phyloP scores from a whole-genome alignment of 352 stramenopile genomes.

The Pythium diclinum region DNA sequence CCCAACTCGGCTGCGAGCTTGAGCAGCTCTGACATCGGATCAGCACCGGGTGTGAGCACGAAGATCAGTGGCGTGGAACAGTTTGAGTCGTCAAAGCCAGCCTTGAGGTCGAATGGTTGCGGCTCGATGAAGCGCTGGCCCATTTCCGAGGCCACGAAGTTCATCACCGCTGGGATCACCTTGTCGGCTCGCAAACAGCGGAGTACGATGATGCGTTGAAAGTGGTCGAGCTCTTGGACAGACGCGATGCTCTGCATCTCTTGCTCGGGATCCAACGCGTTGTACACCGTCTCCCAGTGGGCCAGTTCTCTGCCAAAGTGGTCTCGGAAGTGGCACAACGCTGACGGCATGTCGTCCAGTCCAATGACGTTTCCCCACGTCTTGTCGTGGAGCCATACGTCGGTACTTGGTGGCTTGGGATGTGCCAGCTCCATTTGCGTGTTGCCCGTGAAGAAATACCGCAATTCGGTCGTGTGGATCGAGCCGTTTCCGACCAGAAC shows the following conservation, averaged over 20 bases:
- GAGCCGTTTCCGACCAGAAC: constrained; percentile 81
- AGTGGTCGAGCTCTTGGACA: constrained; percentile 63
- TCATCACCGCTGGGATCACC: constrained; percentile 88
- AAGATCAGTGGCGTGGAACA: constrained; percentile 95
- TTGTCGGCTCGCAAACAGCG: constrained; percentile 92
- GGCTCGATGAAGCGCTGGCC: constrained; percentile 92
- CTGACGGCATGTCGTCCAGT: constrained; percentile 50
- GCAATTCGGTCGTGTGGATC: constrained; percentile 79
- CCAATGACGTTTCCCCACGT: constrained; percentile 88
- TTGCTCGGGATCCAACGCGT: constrained; percentile 79
- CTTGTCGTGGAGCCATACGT: constrained; percentile 85
- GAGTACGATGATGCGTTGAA: constrained; percentile 90
- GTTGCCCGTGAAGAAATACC: constrained; percentile 92
- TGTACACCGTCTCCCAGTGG: constrained; percentile 79
- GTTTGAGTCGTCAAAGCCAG: constrained; percentile 91
- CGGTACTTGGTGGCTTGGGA: constrained; percentile 54
- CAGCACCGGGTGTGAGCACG: constrained; percentile 92
- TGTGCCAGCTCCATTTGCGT: constrained; percentile 88
- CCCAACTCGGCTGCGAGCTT: constrained; percentile 90
- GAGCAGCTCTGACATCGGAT: constrained; percentile 93
- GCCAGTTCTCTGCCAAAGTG: constrained; percentile 48
- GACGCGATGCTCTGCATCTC: constrained; percentile 52
- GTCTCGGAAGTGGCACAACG: constrained; percentile 50
- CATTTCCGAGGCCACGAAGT: constrained; percentile 89
- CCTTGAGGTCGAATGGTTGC: constrained; percentile 91